Conservation (phyloP, 140 eudicot genomes). For the Flaveria floridana region DNA sequence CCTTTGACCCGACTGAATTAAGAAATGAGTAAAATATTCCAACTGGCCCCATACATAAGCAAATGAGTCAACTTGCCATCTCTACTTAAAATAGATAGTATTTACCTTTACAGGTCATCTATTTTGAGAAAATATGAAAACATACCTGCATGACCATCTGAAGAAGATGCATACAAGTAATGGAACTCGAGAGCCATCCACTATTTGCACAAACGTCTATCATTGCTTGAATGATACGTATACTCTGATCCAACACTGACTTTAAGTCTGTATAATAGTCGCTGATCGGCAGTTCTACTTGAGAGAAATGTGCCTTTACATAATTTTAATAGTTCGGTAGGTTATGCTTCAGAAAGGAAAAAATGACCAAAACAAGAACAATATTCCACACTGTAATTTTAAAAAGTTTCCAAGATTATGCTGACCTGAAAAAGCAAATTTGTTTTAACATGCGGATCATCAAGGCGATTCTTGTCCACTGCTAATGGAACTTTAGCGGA, state of each 20-base stretch:
- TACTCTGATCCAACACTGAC: conserved; percentile 97
- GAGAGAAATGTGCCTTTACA: conserved; percentile 88
- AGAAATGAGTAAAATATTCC: neutral
- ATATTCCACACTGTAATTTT: neutral
- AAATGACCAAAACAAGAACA: neutral
- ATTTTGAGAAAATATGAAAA: neutral
- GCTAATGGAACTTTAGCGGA: conserved; percentile 64
- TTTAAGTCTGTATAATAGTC: conserved; percentile 90
- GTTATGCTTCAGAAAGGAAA: conserved; percentile 1
- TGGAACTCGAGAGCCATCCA: conserved; percentile 93
- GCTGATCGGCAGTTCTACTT: conserved; percentile 77
- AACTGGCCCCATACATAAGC: neutral
- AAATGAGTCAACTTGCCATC: neutral
- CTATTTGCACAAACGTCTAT: conserved; percentile 96
- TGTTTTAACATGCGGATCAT: conserved; percentile 96
- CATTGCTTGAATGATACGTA: conserved; percentile 96
- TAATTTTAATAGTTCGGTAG: conserved; percentile 11
- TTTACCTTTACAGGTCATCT: neutral
- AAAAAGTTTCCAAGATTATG: conserved; percentile 10
- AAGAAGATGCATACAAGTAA: conserved; percentile 91
- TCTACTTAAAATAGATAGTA: neutral
- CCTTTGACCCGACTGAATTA: neutral
- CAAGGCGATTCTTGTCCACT: conserved; percentile 81
- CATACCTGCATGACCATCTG: conserved; percentile 99
- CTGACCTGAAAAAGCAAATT: conserved; percentile 93